Evolutionary conservation across 2,329 filamentous ascomycete genomes (phyloP), one percentile per base, ranked within the genome.

Genomic region (Ophiostoma triangulosporum): DNA sequence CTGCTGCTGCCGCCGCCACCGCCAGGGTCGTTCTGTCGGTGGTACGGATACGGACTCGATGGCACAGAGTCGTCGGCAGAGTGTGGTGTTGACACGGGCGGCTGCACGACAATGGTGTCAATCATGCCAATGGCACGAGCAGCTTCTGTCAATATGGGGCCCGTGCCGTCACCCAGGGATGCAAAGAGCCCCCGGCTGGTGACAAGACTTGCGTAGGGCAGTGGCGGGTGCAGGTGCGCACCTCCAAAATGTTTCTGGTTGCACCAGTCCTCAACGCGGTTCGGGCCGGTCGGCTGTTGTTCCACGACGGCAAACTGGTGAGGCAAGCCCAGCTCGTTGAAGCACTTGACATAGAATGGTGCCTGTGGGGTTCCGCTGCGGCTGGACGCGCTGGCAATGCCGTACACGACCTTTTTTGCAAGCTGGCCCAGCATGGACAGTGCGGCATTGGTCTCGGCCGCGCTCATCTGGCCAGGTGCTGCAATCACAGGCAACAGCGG

Each of bases 271-370:
- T 90, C 85, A 57, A 93, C 77, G 15, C 80, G 81, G 3, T 75
- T 75, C 50, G 80, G 77, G 1, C 77, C 80, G 58, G 77, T 81
- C 4, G 80, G 73, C 4, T 81, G 79, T 52, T 84, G 75, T 64
- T 91, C 86, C 8, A 91, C 80, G 35, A 84, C 82, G 14, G 80
- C 76, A 60, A 93, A 86, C 48, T 85, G 81, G 62, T 94, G 87
- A 11, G 88, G 88, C n/a, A 94, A 70, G n/a, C 88, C 86, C 9
- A 94, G 76, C 62, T 87, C 83, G 61, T 87, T 87, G 66, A 87
- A 84, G 60, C 84, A 87, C 62, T 86, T 94, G 63, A 90, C 87
- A 64, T 90, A 91, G 64, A 94, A 94, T 57, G 86, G 84, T 4
- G 86, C 86, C 63, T 88, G 84, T 0, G 85, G 84, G 2, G 80